Percentiles rank a stretch among this genome's conserved stretches.
phyloP scores from a whole-genome alignment of 2,329 filamentous ascomycete species.

The Fusarium sarcochroum region DNA sequence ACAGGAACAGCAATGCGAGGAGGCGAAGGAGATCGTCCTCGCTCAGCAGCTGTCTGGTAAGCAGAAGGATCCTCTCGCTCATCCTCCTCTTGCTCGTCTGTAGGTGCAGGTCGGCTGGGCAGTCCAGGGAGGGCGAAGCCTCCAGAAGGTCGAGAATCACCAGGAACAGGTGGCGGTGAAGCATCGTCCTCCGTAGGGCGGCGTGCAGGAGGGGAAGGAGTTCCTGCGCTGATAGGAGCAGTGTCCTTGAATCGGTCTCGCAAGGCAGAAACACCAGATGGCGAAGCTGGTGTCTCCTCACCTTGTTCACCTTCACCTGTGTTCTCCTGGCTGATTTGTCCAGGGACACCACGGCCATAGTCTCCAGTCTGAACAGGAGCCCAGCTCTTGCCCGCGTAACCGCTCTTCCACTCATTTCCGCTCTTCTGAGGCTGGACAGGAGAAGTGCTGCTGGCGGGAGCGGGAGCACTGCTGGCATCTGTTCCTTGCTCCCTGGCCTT shows the following conservation, averaged over 20 bases:
- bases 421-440: constrained; percentile 78
- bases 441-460: constrained; percentile 57
- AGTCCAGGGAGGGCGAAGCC: constrained; percentile 86
- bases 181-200: constrained; percentile 58
- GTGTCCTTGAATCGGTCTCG: constrained; percentile 86
- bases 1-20: constrained; percentile 91
- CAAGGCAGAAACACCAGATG: constrained; percentile 77
- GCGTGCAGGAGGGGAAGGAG: constrained; percentile 57
- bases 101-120: constrained; percentile 70
- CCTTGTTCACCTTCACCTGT: constrained; percentile 69
- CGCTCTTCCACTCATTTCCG: constrained; percentile 88
- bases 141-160: constrained; percentile 77
- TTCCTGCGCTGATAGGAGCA: constrained; percentile 74
- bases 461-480: constrained; percentile 56
- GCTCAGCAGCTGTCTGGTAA: constrained; percentile 56
- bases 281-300: constrained; percentile 66
- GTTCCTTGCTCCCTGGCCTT: constrained; percentile 84
- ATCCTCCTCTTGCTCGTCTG: constrained; percentile 63
- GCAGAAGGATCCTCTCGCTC: constrained; percentile 64
- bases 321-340: constrained; percentile 68
- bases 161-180: constrained; percentile 66
- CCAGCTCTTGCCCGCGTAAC: constrained; percentile 92
- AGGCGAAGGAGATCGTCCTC: constrained; percentile 73
- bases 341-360: constrained; percentile 72
- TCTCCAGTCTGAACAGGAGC: constrained; percentile 80